Percentiles rank a stretch among this genome's conserved stretches.
phyloP scores from a whole-genome alignment of 495 filamentous ascomycete species.

The Opeltia flavorubescens region DNA sequence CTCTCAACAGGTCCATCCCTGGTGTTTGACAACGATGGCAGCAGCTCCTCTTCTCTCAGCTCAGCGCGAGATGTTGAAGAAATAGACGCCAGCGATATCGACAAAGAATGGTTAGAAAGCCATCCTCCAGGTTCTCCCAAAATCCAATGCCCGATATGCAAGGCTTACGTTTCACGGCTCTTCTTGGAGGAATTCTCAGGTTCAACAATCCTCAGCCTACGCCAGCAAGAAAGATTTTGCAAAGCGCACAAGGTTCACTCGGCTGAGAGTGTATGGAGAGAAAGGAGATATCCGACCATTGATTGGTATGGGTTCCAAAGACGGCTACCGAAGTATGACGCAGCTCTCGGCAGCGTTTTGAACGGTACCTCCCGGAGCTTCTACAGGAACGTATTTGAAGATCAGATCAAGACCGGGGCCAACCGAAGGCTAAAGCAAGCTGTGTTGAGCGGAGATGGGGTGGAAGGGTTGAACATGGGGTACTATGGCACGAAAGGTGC shows the following conservation, averaged over 20 bases:
- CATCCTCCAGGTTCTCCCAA: not conserved
- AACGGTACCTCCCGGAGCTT: conserved; percentile 39
- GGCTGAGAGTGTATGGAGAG: conserved; percentile 45
- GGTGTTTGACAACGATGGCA: not conserved
- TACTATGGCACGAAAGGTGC: conserved; percentile 82
- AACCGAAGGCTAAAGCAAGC: conserved; percentile 46
- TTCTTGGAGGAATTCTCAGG: conserved; percentile 34
- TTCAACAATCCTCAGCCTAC: conserved; percentile 39
- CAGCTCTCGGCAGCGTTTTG: conserved; percentile 43
- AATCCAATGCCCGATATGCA: conserved; percentile 53
- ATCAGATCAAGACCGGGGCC: conserved; percentile 43
- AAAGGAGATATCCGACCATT: conserved; percentile 61
- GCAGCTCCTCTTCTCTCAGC: conserved; percentile 2
- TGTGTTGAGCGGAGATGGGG: conserved; percentile 20
- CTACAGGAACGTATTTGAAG: conserved; percentile 45
- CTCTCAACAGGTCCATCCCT: not conserved
- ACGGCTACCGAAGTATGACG: conserved; percentile 45
- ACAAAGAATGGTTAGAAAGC: not conserved
- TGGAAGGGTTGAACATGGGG: conserved; percentile 44
- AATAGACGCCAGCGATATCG: not conserved
- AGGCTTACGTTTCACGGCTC: conserved; percentile 38
- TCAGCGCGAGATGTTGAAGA: not conserved
- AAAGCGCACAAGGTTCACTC: conserved; percentile 45
- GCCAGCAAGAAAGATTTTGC: conserved; percentile 56
- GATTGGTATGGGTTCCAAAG: conserved; percentile 55